Evolutionary conservation across 2,329 filamentous ascomycete species (phyloP), one percentile per base, ranked within the genome.

Genomic region (Chlorencoelia australis): DNA sequence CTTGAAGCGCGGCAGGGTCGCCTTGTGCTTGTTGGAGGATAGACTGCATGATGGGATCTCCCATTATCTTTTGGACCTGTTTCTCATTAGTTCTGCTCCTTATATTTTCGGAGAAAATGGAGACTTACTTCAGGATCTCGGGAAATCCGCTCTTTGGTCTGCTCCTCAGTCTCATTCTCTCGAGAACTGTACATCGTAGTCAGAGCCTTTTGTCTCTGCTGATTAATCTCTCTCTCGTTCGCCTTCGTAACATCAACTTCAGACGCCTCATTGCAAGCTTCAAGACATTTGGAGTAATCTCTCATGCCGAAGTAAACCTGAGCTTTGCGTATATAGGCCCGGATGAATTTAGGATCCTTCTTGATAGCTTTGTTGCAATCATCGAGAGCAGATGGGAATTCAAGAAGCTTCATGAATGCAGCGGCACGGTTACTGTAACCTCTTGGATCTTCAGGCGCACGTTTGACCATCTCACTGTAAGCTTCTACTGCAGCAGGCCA

Each of bases 401-500:
- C 84, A 54, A 98, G 83, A 28, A 98, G 73, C 69, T 98, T 98
- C 65, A 95, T 83, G 55, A 96, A 86, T 30, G 91, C 93, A 4
- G 91, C 91, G 5, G 91, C 91, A 51, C 91, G 87, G 73, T 98
- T 98, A 59, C 84, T 93, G 72, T 91, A 98, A 28, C 91, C 89
- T 51, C 93, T 80, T 26, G 91, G 81, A 57, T 98, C 91, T 1
- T 93, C 73, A 5, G 93, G 91, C 0, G 86, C 82, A 40, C 91
- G 87, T 73, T 95, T 95, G 62, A 82, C 82, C 88, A 96, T 95
- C 67, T 98, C 91, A 1, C 71, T 76, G 68, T 98, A 98, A 1
- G 89, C 86, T 29, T 86, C 87, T 18, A 98, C 88, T 7, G 91
- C 91, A 35, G 75, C 91, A 8, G 91, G 89, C 83, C 88, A 96